phyloP scores from a whole-genome alignment of 768 basidiomycete species.

The Peribolospora baueri region DNA sequence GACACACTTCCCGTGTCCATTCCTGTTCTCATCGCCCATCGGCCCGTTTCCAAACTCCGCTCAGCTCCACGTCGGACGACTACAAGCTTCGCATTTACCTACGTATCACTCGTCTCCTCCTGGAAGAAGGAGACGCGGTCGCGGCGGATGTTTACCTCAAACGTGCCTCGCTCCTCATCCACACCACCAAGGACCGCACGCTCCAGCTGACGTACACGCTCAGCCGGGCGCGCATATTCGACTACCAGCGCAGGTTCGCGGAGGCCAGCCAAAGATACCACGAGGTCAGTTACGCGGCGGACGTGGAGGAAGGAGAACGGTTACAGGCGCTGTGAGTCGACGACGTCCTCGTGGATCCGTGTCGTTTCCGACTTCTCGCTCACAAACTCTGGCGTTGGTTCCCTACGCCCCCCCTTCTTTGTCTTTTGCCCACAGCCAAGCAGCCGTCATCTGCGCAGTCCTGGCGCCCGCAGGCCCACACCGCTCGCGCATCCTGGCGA shows the following conservation, averaged over 20 bases:
- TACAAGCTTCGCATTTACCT: constrained; percentile 79
- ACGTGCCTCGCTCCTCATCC: constrained; percentile 70
- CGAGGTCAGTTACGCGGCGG: constrained; percentile 37
- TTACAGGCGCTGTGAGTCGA: constrained; percentile 38
- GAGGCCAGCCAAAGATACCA: constrained; percentile 88
- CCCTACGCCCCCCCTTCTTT: background rate
- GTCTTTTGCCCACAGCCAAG: constrained; percentile 21
- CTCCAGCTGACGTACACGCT: constrained; percentile 66
- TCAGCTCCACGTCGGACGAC: constrained; percentile 42
- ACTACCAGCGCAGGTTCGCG: constrained; percentile 72
- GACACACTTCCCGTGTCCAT: background rate
- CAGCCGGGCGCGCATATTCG: constrained; percentile 80
- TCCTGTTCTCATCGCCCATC: background rate
- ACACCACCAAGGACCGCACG: constrained; percentile 52
- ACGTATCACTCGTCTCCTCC: constrained; percentile 71
- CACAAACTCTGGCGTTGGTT: background rate
- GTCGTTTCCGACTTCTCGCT: background rate
- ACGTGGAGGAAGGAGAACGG: constrained; percentile 83
- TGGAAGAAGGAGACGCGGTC: constrained; percentile 90
- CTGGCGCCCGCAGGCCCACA: constrained; percentile 92
- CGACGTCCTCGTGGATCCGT: background rate
- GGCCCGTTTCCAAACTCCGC: constrained; percentile 1
- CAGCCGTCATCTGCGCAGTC: constrained; percentile 87
- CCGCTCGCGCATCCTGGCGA: constrained; percentile 72
- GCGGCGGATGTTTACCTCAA: constrained; percentile 98